Evolutionary conservation across 164 flowering plant genomes (phyloP).

Genomic region (Umbellularia californica): DNA sequence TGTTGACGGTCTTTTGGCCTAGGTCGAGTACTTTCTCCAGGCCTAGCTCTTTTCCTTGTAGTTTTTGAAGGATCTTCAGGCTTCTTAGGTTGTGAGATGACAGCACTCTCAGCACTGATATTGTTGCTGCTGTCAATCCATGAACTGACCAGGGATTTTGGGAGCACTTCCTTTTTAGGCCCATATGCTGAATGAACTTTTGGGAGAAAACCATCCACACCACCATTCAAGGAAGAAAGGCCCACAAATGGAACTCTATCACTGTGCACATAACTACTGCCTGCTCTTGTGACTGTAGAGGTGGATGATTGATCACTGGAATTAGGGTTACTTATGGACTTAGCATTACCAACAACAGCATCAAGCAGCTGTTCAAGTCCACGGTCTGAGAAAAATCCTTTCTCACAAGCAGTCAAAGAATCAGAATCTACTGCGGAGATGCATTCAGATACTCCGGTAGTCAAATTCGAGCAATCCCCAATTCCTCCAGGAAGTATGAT

Average conservation of each 20-base stretch:
- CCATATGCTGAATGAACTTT: slow-evolving; percentile 3
- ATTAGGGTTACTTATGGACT: slow-evolving; percentile 20
- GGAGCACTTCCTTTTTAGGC: slow-evolving; percentile 24
- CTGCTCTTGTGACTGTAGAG: slow-evolving; percentile 37
- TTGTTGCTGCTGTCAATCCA: slow-evolving; percentile 60
- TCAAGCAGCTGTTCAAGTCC: slow-evolving; percentile 52
- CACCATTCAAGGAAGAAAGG: slow-evolving; percentile 28
- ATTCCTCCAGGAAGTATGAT: slow-evolving; percentile 19
- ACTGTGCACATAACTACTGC: slow-evolving; percentile 21
- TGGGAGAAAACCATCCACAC: slow-evolving; percentile 18
- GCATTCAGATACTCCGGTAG: slow-evolving; percentile 28
- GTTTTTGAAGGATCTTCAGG: slow-evolving; percentile 44
- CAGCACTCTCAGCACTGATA: slow-evolving; percentile 29
- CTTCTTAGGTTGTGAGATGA: slow-evolving; percentile 25
- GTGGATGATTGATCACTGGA: slow-evolving; percentile 41
- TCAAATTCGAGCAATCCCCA: slow-evolving; percentile 17
- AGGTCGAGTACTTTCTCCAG: slow-evolving; percentile 94
- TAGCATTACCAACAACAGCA: slow-evolving; percentile 25
- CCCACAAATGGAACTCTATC: slow-evolving; percentile 24
- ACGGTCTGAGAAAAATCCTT: slow-evolving; percentile 54
- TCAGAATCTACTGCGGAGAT: slow-evolving; percentile 30
- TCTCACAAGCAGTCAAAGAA: slow-evolving; percentile 23
- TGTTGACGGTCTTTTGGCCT: slow-evolving; percentile 99
- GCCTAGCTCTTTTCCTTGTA: slow-evolving; percentile 79
- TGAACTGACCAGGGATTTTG: slow-evolving; percentile 40